phyloP scores from a whole-genome alignment of 768 basidiomycete species.

The Podaxis sp. region DNA sequence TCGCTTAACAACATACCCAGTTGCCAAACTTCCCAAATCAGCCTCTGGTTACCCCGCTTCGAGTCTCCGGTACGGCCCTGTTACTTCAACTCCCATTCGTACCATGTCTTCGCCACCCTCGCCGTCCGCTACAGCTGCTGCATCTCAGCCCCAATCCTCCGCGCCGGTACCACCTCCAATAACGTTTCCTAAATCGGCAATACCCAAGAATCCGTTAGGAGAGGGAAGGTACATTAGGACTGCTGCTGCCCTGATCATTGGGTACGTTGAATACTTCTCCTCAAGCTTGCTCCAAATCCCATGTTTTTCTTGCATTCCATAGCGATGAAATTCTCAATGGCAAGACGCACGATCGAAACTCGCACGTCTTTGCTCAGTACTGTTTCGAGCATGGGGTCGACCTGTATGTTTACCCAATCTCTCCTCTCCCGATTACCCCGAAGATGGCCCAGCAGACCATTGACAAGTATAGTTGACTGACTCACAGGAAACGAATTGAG shows the following conservation, averaged over 20 bases:
- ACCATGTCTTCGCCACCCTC: constrained; percentile 8
- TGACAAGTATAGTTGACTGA: constrained; percentile 29
- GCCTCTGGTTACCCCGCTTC: neutral
- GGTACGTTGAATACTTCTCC: constrained; percentile 40
- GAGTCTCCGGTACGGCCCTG: neutral
- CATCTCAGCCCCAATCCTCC: constrained; percentile 15
- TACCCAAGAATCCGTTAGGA: constrained; percentile 66
- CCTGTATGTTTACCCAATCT: constrained; percentile 44
- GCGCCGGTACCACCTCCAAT: constrained; percentile 19
- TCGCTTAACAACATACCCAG: neutral
- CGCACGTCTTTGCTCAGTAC: constrained; percentile 83
- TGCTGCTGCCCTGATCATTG: constrained; percentile 76
- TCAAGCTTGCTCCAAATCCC: neutral
- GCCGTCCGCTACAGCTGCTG: constrained; percentile 24
- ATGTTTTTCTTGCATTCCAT: constrained; percentile 2
- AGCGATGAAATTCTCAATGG: constrained; percentile 94
- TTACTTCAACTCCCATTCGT: neutral
- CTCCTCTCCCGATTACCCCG: constrained; percentile 6
- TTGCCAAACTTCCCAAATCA: neutral
- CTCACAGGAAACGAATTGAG: constrained; percentile 77
- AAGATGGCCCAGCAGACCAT: constrained; percentile 12
- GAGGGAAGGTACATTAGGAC: constrained; percentile 71
- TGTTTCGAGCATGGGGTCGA: constrained; percentile 88
- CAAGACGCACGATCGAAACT: constrained; percentile 83
- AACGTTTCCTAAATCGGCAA: constrained; percentile 52